Percentiles rank a stretch among this genome's conserved stretches.
These are phyloP conservation scores for Panaeolus papilionaceus DNA, from an alignment of 768 basidiomycete species.

Conservation along the genomic window DNA sequence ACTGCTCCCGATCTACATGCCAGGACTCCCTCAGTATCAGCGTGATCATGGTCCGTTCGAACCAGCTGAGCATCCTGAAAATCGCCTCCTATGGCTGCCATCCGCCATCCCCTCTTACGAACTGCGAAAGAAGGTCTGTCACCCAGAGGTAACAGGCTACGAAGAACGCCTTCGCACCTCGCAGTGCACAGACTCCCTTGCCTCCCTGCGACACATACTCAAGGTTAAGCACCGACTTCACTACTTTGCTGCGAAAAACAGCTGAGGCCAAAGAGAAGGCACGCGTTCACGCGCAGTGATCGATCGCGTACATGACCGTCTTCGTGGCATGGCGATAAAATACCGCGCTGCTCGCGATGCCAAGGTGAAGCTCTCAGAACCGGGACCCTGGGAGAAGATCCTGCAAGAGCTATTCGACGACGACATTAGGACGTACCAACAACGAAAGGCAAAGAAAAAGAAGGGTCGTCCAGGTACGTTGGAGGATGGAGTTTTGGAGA, in stretches of 20 bases:
- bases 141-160: neutral
- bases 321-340: conserved; percentile 16
- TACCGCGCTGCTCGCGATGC: conserved; percentile 19
- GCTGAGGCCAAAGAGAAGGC: conserved; percentile 22
- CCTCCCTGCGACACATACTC: conserved; percentile 16
- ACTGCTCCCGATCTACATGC: conserved; percentile 22
- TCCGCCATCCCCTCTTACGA: conserved; percentile 4
- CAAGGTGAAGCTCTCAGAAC: conserved; percentile 11
- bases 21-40: conserved; percentile 24
- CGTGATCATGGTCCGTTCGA: conserved; percentile 4
- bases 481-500: conserved; percentile 18
- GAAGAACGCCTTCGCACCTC: conserved; percentile 13
- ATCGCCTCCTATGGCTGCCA: conserved; percentile 20
- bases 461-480: neutral
- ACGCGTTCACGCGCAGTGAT: conserved; percentile 18
- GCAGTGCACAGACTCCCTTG: conserved; percentile 19
- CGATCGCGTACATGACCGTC: conserved; percentile 17
- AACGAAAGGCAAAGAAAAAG: conserved; percentile 9
- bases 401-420: conserved; percentile 14
- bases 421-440: conserved; percentile 24
- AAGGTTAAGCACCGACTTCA: conserved; percentile 21
- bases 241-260: conserved; percentile 25
- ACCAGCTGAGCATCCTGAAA: conserved; percentile 17
- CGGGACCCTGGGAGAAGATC: conserved; percentile 19
- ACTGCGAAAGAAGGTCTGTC: neutral